Evolutionary conservation across 192 early-diverging fungal genomes (phyloP), one percentile per base, ranked within the genome.

Genomic region (Entophlyctis helioformis): DNA sequence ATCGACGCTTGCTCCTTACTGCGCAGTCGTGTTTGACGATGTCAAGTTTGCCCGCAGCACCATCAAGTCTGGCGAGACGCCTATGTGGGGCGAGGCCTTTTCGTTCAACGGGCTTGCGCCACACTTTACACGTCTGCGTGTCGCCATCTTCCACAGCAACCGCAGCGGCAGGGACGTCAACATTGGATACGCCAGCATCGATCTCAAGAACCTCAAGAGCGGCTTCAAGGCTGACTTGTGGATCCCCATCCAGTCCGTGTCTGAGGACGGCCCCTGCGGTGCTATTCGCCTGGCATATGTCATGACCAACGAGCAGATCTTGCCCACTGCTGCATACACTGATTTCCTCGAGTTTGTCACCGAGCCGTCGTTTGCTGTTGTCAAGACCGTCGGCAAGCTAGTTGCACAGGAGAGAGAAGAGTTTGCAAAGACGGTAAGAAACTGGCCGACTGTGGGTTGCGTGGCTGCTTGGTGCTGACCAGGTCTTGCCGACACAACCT

Each of bases 51-150:
- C 64, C 3, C 44, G 51, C 15, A 64, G 60, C 2, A 52, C 53
- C 29, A 50, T 51, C n/a, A 67, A 67, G 41, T 24, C 12, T 23
- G 60, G 54, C 1, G 59, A 63, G 9, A 29, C 51, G 23, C 62
- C 64, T 26, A 68, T 71, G 53, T 71, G 68, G 68, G 63, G 64
- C 24, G 68, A 71, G 26, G 53, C 52, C 5, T 71, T 62, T 32
- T 36, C 50, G 23, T 56, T 61, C 42, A 52, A 41, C 25, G 54
- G 62, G 18, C 40, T 71, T 16, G 56, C 56, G 29, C 54, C 56
- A n/a, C 58, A 67, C 42, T 48, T 46, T 23, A 35, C 48, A 2
- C 36, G 48, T 15, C 21, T 71, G 27, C 47, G 48, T 3, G 34
- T 71, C 5, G 26, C 50, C 21, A 26, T 67, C 32, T 56, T 59